Evolutionary conservation across 805 yeast genomes (phyloP), one percentile per base, ranked within the genome.

Genomic region (Candida nemodendra): DNA sequence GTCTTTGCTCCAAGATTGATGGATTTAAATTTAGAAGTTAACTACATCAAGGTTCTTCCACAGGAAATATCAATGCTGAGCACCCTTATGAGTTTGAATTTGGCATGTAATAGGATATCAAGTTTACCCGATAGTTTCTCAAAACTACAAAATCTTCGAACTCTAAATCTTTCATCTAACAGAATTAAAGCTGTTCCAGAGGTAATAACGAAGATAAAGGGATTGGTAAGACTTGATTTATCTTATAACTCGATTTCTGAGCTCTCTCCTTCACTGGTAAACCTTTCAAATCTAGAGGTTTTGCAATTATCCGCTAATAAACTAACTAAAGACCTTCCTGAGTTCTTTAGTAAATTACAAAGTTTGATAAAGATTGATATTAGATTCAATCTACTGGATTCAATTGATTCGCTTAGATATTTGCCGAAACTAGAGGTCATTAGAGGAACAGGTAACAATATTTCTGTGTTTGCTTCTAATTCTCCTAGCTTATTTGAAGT

Each of bases 81-180:
- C 32, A 71, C 76, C 45, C 62, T 84, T 50, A 74, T 80, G 2
- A 72, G 71, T 24, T 63, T 88, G 43, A 78, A 78, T 51, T 62
- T 88, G 46, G 84, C 85, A 45, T 84, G 93, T 58, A 90, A 90
- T 56, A 83, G 84, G 49, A 64, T 89, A 41, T 69, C 72, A 1
- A 56, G 58, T 5, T 62, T 90, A 28, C 95, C 95, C 0, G 68
- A 68, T 21, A 67, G 77, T 2, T 79, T 87, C 51, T 69, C 78
- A 0, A 71, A 71, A 15, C 64, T 86, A 29, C 66, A 66, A 30
- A 71, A 71, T 44, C 64, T 86, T 48, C 72, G 74, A 39, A 60
- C 72, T 5, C 64, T 93, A 47, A 87, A 93, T 56, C 62, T 93
- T 31, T 78, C 95, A 2, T 89, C 96, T 3, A 93, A 95, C 57